Evolutionary conservation across 2,329 filamentous ascomycete species (phyloP).

Genomic region (Botrytis fragariae): DNA sequence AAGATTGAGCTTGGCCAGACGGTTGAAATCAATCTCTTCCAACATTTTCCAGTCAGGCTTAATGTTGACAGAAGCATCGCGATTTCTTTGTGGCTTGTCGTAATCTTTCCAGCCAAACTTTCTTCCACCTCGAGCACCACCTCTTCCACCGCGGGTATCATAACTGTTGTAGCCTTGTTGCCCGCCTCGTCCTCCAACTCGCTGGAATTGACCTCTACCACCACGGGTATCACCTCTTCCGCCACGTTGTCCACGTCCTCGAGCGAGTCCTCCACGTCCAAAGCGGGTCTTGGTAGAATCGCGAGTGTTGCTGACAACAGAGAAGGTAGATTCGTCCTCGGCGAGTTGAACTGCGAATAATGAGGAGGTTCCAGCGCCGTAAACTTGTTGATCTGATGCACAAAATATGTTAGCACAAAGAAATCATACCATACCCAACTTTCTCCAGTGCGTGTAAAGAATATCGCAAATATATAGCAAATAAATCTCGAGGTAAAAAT

Average conservation of each 20-base stretch:
- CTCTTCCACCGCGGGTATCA: slow-evolving; percentile 66
- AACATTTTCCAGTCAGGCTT: slow-evolving; percentile 93
- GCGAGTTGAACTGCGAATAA: slow-evolving; percentile 87
- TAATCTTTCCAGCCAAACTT: slow-evolving; percentile 98
- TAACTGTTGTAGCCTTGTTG: slow-evolving; percentile 65
- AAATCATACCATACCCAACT: slow-evolving; percentile 6
- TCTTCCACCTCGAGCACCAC: slow-evolving; percentile 71
- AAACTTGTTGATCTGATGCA: slow-evolving; percentile 86
- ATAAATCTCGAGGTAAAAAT: slow-evolving; percentile 26
- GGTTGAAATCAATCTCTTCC: slow-evolving; percentile 98
- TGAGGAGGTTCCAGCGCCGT: slow-evolving; percentile 82
- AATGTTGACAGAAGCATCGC: slow-evolving; percentile 93
- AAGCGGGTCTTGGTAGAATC: slow-evolving; percentile 84
- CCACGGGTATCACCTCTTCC: slow-evolving; percentile 69
- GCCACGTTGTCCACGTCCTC: slow-evolving; percentile 69
- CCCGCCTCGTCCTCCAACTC: slow-evolving; percentile 68
- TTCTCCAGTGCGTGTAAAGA: slow-evolving; percentile 18
- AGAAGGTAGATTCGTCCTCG: slow-evolving; percentile 97
- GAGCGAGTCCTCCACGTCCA: slow-evolving; percentile 85
- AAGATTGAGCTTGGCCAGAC: slow-evolving; percentile 90
- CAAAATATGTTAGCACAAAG: slow-evolving; percentile 22
- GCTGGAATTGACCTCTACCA: slow-evolving; percentile 63
- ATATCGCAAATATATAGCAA: slow-evolving; percentile 24
- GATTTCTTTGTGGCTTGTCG: slow-evolving; percentile 95
- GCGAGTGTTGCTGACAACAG: slow-evolving; percentile 92